Conservation (phyloP, 2,329 filamentous ascomycete genomes). For the Onygenales sp. region DNA sequence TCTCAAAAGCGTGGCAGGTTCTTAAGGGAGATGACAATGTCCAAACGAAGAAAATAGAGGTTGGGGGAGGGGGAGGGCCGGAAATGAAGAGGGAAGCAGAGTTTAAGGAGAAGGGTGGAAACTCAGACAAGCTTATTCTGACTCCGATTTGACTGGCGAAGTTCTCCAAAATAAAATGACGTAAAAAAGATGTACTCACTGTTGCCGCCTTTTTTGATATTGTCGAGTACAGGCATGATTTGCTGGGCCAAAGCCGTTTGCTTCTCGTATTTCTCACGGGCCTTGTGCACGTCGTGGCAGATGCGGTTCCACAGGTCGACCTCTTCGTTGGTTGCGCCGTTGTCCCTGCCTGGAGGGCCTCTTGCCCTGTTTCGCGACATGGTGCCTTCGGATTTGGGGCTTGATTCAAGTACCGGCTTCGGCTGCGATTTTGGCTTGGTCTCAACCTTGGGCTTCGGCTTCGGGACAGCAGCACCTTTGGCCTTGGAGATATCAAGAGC, state of each 20-base stretch:
- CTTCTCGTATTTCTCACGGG: constrained; percentile 35
- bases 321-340: constrained; percentile 35
- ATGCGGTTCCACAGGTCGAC: constrained; percentile 38
- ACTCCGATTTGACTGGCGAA: too few species aligned
- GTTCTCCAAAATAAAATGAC: too few species aligned
- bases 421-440: not conserved
- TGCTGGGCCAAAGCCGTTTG: constrained; percentile 30
- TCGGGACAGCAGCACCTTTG: not conserved
- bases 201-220: constrained; percentile 32
- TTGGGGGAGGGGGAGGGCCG: too few species aligned
- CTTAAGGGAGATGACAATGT: too few species aligned
- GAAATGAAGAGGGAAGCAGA: too few species aligned
- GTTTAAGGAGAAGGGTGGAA: too few species aligned
- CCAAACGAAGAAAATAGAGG: too few species aligned
- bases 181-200: constrained; percentile 24
- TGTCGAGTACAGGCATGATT: constrained; percentile 34
- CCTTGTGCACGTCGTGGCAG: constrained; percentile 32
- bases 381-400: not conserved
- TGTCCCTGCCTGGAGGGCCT: constrained; percentile 29
- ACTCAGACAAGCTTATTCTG: too few species aligned
- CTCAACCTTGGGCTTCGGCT: not conserved
- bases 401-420: not conserved
- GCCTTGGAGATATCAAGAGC: constrained; percentile 14
- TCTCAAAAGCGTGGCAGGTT: too few species aligned
- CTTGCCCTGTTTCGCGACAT: constrained; percentile 37